phyloP scores from a whole-genome alignment of 495 filamentous ascomycete species.

The Chlorociboria aeruginascens region DNA sequence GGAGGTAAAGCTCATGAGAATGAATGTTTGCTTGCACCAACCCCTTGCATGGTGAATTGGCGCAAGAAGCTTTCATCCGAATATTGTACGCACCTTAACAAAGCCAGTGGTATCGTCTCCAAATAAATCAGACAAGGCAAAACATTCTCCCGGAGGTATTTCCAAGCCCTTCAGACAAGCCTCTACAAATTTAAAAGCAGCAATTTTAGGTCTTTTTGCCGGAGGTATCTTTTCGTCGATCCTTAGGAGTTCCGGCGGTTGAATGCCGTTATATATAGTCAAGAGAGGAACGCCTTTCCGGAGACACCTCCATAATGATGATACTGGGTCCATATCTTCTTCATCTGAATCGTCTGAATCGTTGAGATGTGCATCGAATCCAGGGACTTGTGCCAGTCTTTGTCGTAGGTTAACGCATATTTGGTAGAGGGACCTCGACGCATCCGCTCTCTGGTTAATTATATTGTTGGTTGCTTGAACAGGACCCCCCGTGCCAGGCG shows the following conservation, averaged over 20 bases:
- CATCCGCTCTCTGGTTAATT: slow-evolving; percentile 87
- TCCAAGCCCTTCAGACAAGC: slow-evolving; percentile 49
- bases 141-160: slow-evolving; percentile 70
- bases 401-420: slow-evolving; percentile 77
- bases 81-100: slow-evolving; percentile 56
- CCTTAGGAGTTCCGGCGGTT: slow-evolving; percentile 49
- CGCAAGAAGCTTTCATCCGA: background rate
- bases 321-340: slow-evolving; percentile 59
- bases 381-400: slow-evolving; percentile 70
- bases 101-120: slow-evolving; percentile 93
- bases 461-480: slow-evolving; percentile 73
- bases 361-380: slow-evolving; percentile 58
- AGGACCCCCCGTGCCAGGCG: slow-evolving; percentile 36
- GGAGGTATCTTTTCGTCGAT: slow-evolving; percentile 46
- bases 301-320: slow-evolving; percentile 81
- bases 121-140: slow-evolving; percentile 83
- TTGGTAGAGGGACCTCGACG: slow-evolving; percentile 81
- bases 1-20: background rate
- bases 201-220: slow-evolving; percentile 50
- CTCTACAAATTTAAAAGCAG: slow-evolving; percentile 43
- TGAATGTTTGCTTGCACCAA: too few species aligned
- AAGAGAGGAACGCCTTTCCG: slow-evolving; percentile 75
- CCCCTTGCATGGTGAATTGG: background rate
- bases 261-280: slow-evolving; percentile 76
- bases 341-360: slow-evolving; percentile 55